A percentile compares a stretch with the other conserved stretches of the same genome.
Conservation (phyloP, 345 rosid species). For the Toxicodendron radicans region DNA sequence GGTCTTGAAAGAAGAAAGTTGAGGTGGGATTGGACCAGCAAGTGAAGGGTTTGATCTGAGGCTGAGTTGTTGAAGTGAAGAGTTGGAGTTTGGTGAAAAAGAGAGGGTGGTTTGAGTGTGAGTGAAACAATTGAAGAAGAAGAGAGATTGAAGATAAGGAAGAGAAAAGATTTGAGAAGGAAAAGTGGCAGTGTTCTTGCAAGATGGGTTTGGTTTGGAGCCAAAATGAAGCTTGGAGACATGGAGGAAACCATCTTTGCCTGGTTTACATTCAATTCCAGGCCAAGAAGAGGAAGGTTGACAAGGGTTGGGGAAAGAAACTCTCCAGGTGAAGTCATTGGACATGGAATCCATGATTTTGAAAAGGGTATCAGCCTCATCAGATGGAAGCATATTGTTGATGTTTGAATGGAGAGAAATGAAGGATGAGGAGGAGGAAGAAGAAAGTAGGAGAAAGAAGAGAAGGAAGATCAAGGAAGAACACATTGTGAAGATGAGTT, state of each 20-base stretch:
- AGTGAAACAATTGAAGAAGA: conserved; percentile 82
- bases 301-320: conserved; percentile 73
- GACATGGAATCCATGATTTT: conserved; percentile 85
- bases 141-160: conserved; percentile 64
- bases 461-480: conserved; percentile 18
- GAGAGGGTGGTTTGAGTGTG: conserved; percentile 51
- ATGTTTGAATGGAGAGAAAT: conserved; percentile 17
- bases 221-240: conserved; percentile 89
- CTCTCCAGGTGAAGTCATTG: conserved; percentile 65
- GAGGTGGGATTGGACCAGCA: conserved; percentile 67
- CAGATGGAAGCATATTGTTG: conserved; percentile 44
- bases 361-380: conserved; percentile 73
- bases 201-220: conserved; percentile 61
- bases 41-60: conserved; percentile 84
- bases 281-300: conserved; percentile 68
- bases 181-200: conserved; percentile 59
- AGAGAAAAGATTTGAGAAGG: conserved; percentile 63
- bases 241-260: conserved; percentile 56
- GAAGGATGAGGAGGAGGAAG: conserved; percentile 5
- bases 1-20: conserved; percentile 58
- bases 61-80: conserved; percentile 77
- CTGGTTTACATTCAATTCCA: conserved; percentile 76
- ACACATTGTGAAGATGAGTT: conserved; percentile 24
- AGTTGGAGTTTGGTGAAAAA: conserved; percentile 42
- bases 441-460: conserved; percentile 23